phyloP scores from a whole-genome alignment of 2,329 filamentous ascomycete species.

The Penicillium vulpinum region DNA sequence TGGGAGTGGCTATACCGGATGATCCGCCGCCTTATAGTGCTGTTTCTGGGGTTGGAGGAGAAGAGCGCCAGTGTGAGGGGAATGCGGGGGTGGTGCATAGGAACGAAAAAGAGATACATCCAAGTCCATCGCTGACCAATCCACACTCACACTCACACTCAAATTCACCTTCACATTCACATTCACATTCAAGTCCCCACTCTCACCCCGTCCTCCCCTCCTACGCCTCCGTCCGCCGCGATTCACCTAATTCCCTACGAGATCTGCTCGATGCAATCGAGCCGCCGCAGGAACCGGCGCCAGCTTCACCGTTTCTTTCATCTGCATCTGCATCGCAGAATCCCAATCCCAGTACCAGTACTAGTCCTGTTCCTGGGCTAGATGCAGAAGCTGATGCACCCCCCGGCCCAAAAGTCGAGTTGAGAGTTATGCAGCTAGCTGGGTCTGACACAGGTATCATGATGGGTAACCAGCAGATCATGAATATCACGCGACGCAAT shows the following conservation, averaged over 20 bases:
- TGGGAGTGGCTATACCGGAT: neutral
- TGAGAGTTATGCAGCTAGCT: constrained; percentile 17
- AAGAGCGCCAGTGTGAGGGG: neutral
- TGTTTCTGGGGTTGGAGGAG: neutral
- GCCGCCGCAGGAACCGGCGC: constrained; percentile 22
- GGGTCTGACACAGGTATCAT: constrained; percentile 14
- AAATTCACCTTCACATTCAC: neutral
- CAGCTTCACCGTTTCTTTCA: constrained; percentile 11
- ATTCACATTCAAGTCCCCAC: neutral
- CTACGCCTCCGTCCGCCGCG: constrained; percentile 19
- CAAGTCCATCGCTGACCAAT: neutral
- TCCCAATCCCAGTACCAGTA: neutral
- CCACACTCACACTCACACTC: neutral
- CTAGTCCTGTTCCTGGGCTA: neutral
- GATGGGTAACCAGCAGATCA: constrained; percentile 22
- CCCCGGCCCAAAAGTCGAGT: constrained; percentile 8
- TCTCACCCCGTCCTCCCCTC: constrained; percentile 9
- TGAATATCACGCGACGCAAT: constrained; percentile 18
- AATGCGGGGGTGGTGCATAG: neutral
- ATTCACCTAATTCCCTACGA: constrained; percentile 15
- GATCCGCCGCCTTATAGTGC: constrained; percentile 16
- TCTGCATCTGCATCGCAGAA: neutral
- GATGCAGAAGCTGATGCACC: neutral
- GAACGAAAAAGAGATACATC: neutral
- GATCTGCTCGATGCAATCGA: constrained; percentile 26